A percentile compares a stretch with the other conserved stretches of the same genome.
These are phyloP conservation scores for Quambalaria eucalypti DNA, from an alignment of 1,284 basidiomycete species.

Conservation along the genomic window DNA sequence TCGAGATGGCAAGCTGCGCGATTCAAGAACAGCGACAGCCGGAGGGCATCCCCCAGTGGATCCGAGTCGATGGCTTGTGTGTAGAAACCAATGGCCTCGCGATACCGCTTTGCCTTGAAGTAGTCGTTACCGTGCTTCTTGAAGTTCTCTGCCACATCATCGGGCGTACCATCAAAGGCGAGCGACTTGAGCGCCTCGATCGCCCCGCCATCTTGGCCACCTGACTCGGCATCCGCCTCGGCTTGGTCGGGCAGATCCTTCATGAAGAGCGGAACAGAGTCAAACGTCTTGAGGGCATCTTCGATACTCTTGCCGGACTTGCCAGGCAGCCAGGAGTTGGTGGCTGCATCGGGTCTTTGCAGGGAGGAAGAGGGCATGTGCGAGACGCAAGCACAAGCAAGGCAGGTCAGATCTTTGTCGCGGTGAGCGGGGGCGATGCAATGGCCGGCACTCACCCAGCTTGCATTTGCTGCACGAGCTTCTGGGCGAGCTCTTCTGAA, in stretches of 20 bases:
- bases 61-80: conserved; percentile 76
- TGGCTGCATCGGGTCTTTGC: background rate
- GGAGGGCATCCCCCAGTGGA: conserved; percentile 59
- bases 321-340: background rate
- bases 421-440: background rate
- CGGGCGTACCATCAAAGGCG: conserved; percentile 77
- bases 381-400: background rate
- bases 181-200: conserved; percentile 78
- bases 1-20: conserved; percentile 86
- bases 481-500: background rate
- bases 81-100: conserved; percentile 83
- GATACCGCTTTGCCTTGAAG: conserved; percentile 72
- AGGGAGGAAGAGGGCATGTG: background rate
- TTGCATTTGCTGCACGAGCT: background rate
- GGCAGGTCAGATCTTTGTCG: background rate
- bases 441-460: background rate
- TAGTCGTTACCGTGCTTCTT: conserved; percentile 93
- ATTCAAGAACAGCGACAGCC: conserved; percentile 58
- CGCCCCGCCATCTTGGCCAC: conserved; percentile 56
- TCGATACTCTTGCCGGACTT: conserved; percentile 8
- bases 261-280: conserved; percentile 75
- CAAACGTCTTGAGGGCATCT: conserved; percentile 20
- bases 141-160: conserved; percentile 85
- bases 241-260: conserved; percentile 60
- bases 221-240: conserved; percentile 35